Conservation (phyloP, 2,329 filamentous ascomycete genomes). For the Albophoma yamanashiensis region DNA sequence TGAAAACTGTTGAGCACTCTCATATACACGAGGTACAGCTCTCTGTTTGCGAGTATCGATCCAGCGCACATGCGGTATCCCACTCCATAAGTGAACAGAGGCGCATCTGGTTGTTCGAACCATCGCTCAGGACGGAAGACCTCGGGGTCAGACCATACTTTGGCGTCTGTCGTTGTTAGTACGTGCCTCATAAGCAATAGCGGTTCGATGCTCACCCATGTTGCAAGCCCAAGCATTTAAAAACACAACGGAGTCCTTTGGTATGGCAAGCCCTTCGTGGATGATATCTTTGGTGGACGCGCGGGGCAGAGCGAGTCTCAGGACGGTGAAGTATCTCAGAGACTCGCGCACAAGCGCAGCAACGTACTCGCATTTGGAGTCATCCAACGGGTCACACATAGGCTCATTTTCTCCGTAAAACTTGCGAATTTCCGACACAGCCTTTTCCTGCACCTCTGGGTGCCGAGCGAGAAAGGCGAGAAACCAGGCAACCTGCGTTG, state of each 20-base stretch:
- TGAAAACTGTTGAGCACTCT: conserved; percentile 51
- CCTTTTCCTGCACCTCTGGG: conserved; percentile 52
- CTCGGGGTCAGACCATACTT: conserved; percentile 7
- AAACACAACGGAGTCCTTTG: conserved; percentile 53
- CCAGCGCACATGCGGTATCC: conserved; percentile 61
- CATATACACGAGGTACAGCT: conserved; percentile 54
- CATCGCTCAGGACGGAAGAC: conserved; percentile 11
- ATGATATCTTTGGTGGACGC: conserved; percentile 48
- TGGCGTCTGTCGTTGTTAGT: conserved; percentile 32
- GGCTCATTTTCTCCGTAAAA: conserved; percentile 40
- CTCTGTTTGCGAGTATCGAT: conserved; percentile 23
- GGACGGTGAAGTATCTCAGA: conserved; percentile 51
- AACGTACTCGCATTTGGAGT: conserved; percentile 53
- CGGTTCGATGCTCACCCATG: conserved; percentile 40
- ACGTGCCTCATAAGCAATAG: not conserved
- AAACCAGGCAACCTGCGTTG: conserved; percentile 55
- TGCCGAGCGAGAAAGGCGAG: conserved; percentile 48
- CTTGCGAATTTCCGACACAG: conserved; percentile 43
- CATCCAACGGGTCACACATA: conserved; percentile 49
- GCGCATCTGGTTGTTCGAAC: conserved; percentile 42
- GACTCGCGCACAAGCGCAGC: conserved; percentile 54
- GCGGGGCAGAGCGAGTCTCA: conserved; percentile 50
- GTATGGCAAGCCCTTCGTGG: conserved; percentile 47
- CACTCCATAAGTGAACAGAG: conserved; percentile 54
- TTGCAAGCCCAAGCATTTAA: conserved; percentile 61